These are phyloP conservation scores for Beauveria scarabaeidicola DNA, from an alignment of 2,329 filamentous ascomycete species.

Conservation along the genomic window DNA sequence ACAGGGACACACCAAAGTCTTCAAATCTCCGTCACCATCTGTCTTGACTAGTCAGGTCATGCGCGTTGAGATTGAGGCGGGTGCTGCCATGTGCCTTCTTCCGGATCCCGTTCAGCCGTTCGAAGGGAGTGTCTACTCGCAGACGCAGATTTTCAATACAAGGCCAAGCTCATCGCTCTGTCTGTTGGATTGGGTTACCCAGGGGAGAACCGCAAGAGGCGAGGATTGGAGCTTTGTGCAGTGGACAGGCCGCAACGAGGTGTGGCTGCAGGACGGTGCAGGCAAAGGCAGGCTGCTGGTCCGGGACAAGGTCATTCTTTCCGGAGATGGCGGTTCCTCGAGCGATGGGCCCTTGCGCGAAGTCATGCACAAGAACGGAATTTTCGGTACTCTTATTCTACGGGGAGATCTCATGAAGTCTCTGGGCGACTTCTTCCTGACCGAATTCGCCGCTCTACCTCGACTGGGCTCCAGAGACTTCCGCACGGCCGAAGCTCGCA, in stretches of 20 bases:
- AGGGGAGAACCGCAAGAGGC: slow-evolving; percentile 73
- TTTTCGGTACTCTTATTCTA: slow-evolving; percentile 80
- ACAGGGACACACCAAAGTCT: slow-evolving; percentile 89
- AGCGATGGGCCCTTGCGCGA: slow-evolving; percentile 37
- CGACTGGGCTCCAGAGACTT: slow-evolving; percentile 79
- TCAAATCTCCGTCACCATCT: slow-evolving; percentile 60
- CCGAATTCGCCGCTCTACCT: slow-evolving; percentile 69
- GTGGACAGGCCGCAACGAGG: slow-evolving; percentile 81
- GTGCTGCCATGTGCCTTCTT: slow-evolving; percentile 55
- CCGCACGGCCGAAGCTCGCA: slow-evolving; percentile 43
- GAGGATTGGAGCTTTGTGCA: slow-evolving; percentile 79
- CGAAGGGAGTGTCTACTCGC: slow-evolving; percentile 71
- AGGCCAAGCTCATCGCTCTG: slow-evolving; percentile 56
- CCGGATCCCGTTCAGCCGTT: slow-evolving; percentile 95
- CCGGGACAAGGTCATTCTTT: slow-evolving; percentile 75
- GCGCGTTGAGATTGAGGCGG: slow-evolving; percentile 39
- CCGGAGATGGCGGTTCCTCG: slow-evolving; percentile 39
- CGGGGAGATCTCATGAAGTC: slow-evolving; percentile 60
- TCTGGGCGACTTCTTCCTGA: slow-evolving; percentile 65
- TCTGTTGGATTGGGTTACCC: slow-evolving; percentile 88
- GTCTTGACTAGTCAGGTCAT: slow-evolving; percentile 51
- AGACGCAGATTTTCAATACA: slow-evolving; percentile 69
- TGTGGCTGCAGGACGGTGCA: slow-evolving; percentile 48
- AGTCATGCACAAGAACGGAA: slow-evolving; percentile 65
- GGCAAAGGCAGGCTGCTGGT: slow-evolving; percentile 56